These are phyloP conservation scores for Penicillium antarcticum DNA, from an alignment of 495 filamentous ascomycete species.

Conservation along the genomic window DNA sequence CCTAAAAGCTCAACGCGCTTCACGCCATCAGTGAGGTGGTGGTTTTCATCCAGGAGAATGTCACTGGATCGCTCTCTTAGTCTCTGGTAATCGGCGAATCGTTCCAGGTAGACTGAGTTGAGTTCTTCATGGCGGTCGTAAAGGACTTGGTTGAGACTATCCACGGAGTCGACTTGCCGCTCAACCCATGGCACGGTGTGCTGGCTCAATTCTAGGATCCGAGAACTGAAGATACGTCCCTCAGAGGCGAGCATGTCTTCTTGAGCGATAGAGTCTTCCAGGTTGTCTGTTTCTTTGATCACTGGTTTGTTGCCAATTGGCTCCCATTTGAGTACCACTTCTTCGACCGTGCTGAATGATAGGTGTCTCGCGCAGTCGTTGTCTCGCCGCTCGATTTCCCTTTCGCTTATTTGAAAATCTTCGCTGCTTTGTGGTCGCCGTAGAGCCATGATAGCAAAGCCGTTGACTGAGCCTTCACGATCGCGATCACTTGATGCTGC, in stretches of 20 bases:
- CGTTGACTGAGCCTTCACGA: constrained; percentile 14
- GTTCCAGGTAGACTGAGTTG: constrained; percentile 65
- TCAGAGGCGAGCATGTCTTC: constrained; percentile 56
- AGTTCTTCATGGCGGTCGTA: constrained; percentile 61
- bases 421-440: constrained; percentile 45
- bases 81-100: constrained; percentile 58
- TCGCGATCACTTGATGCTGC: constrained; percentile 33
- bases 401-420: constrained; percentile 24
- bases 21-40: constrained; percentile 65
- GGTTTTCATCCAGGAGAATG: constrained; percentile 62
- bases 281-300: constrained; percentile 23
- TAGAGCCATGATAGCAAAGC: constrained; percentile 32
- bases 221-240: constrained; percentile 56
- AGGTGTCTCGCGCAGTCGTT: constrained; percentile 70
- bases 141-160: constrained; percentile 58
- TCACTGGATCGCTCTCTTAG: constrained; percentile 65
- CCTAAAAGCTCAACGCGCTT: constrained; percentile 79
- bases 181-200: constrained; percentile 61
- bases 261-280: constrained; percentile 43
- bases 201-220: constrained; percentile 47
- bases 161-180: constrained; percentile 57
- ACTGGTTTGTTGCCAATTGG: constrained; percentile 36
- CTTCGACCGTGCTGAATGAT: constrained; percentile 87
- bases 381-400: constrained; percentile 20
- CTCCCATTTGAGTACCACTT: constrained; percentile 75